phyloP scores from a whole-genome alignment of 306 rosid species.

The Trifolium subterraneum region DNA sequence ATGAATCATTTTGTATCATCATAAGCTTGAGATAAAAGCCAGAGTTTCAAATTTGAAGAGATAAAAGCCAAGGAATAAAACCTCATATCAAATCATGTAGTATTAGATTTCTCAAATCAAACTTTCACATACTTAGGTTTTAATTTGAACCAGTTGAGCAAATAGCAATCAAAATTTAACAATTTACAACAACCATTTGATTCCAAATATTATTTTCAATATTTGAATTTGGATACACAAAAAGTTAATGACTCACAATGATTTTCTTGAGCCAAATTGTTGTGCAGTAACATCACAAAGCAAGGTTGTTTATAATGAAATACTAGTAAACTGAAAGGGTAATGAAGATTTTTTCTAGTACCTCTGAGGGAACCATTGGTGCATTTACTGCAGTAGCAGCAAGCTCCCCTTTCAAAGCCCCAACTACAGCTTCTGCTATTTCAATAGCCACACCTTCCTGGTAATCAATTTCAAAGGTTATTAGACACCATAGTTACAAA shows the following conservation, averaged over 20 bases:
- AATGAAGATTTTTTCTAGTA: slow-evolving; percentile 36
- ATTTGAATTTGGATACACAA: not conserved
- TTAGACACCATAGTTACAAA: not conserved
- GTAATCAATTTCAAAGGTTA: slow-evolving; percentile 40
- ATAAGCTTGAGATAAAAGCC: not conserved
- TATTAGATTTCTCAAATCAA: slow-evolving; percentile 28
- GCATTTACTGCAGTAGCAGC: slow-evolving; percentile 99
- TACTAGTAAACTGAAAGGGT: not conserved
- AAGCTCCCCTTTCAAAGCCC: slow-evolving; percentile 95
- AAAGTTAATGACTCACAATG: not conserved
- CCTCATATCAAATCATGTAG: not conserved
- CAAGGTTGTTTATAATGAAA: not conserved
- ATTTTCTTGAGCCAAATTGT: slow-evolving; percentile 27
- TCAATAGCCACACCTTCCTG: slow-evolving; percentile 99
- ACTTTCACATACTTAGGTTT: not conserved
- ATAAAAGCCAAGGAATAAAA: not conserved
- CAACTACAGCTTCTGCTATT: slow-evolving; percentile 98
- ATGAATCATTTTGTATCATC: not conserved
- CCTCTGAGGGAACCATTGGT: slow-evolving; percentile 99
- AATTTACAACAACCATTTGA: slow-evolving; percentile 21
- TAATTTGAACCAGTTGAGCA: slow-evolving; percentile 5
- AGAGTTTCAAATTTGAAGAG: slow-evolving; percentile 14
- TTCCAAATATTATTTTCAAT: slow-evolving; percentile 15
- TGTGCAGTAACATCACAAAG: not conserved
- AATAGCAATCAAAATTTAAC: not conserved